phyloP scores from a whole-genome alignment of 306 rosid species.

The Vigna nakashimae region DNA sequence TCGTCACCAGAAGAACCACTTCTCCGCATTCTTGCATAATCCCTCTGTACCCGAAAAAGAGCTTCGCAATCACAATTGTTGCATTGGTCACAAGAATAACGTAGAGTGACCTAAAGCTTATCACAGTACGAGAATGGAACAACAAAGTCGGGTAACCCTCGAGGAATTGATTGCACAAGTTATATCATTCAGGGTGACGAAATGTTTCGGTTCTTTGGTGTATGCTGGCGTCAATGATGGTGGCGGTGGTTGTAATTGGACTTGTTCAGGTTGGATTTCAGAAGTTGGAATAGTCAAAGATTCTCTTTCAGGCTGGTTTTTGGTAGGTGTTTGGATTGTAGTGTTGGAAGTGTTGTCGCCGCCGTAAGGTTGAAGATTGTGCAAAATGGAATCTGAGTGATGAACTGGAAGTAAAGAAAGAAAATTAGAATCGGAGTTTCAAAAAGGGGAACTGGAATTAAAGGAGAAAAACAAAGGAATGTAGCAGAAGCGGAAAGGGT shows the following conservation, averaged over 20 bases:
- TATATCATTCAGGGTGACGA: conserved; percentile 55
- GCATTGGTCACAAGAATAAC: conserved; percentile 68
- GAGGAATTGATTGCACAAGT: conserved; percentile 65
- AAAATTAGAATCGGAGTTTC: background rate
- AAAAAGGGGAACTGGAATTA: background rate
- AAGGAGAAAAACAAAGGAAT: conserved; percentile 40
- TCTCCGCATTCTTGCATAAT: conserved; percentile 25
- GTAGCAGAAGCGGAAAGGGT: conserved; percentile 43
- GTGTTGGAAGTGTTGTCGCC: background rate
- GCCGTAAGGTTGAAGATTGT: conserved; percentile 30
- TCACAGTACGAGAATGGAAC: conserved; percentile 51
- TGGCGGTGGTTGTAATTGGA: conserved; percentile 3
- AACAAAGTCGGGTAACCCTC: conserved; percentile 53
- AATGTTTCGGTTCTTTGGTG: conserved; percentile 9
- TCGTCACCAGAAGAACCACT: conserved; percentile 30
- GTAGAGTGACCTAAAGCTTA: conserved; percentile 66
- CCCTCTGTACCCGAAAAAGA: conserved; percentile 51
- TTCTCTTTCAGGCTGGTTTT: conserved; percentile 34
- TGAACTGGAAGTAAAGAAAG: conserved; percentile 50
- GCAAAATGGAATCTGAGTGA: conserved; percentile 42
- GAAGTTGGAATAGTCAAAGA: conserved; percentile 31
- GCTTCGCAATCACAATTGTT: conserved; percentile 58
- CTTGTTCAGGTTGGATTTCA: conserved; percentile 19
- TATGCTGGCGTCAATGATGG: background rate
- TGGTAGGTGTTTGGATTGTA: conserved; percentile 32